These are phyloP conservation scores for Physaria fendleri DNA, from an alignment of 345 rosid genomes.

Conservation along the genomic window DNA sequence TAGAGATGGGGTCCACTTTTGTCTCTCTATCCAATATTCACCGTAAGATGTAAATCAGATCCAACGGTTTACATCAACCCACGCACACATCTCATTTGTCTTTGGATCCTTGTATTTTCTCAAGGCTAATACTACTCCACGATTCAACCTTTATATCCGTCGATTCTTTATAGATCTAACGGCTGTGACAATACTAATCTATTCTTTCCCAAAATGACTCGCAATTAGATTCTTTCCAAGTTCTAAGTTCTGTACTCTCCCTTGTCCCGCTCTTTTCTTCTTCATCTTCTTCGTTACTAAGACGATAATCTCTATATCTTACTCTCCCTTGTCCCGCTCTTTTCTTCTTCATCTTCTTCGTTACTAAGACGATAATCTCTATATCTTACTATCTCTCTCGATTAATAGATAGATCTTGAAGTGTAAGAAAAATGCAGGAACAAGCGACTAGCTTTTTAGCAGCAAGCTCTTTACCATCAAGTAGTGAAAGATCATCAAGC, in stretches of 20 bases:
- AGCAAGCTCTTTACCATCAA: constrained; percentile 69
- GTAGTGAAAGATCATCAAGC: constrained; percentile 93
- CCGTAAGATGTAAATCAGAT: constrained; percentile 28
- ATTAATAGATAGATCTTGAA: no score
- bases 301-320: neutral
- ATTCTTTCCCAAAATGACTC: constrained; percentile 17
- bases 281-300: constrained; percentile 1
- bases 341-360: constrained; percentile 22
- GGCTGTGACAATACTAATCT: constrained; percentile 17
- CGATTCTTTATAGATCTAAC: constrained; percentile 33
- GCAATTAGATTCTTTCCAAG: constrained; percentile 14
- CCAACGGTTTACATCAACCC: constrained; percentile 20
- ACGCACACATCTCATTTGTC: constrained; percentile 33
- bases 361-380: neutral
- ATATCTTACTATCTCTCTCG: constrained; percentile 5
- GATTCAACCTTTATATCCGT: constrained; percentile 21
- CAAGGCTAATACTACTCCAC: constrained; percentile 54
- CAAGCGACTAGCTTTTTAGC: constrained; percentile 69
- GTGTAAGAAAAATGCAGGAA: constrained; percentile 50
- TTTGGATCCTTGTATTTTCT: constrained; percentile 34
- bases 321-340: constrained; percentile 51
- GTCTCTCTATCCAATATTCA: neutral
- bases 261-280: constrained; percentile 56
- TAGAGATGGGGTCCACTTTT: no score
- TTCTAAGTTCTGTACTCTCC: constrained; percentile 25